Evolutionary conservation across 2,329 filamentous ascomycete genomes (phyloP).

Genomic region (Raffaelea ambrosiae): DNA sequence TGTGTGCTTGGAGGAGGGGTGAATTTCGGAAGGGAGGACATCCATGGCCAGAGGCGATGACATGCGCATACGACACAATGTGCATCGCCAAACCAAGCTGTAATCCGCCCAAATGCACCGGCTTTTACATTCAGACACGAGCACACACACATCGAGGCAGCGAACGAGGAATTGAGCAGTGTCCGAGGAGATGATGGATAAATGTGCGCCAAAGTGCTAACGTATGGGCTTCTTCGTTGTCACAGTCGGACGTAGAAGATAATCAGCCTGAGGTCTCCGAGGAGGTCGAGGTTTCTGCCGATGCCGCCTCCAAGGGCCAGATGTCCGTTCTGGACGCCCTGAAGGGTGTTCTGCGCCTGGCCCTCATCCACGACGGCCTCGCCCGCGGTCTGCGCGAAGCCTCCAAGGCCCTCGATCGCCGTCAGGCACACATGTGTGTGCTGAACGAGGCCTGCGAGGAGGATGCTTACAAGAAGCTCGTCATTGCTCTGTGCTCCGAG

Average conservation of each 20-base stretch:
- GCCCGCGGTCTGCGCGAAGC: conserved; percentile 97
- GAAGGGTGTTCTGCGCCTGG: conserved; percentile 97
- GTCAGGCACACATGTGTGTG: conserved; percentile 99
- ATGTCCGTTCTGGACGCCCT: conserved; percentile 98
- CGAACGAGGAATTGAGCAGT: background rate
- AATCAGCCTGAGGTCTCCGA: conserved; percentile 71
- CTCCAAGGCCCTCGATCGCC: conserved; percentile 95
- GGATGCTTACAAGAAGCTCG: conserved; percentile 99
- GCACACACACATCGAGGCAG: too few species aligned
- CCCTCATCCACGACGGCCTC: conserved; percentile 98
- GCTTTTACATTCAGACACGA: too few species aligned
- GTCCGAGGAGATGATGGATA: background rate
- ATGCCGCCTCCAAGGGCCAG: conserved; percentile 78
- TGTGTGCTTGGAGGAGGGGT: too few species aligned
- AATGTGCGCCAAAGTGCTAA: background rate
- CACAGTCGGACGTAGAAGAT: conserved; percentile 99
- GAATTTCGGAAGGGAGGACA: too few species aligned
- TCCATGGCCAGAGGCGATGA: too few species aligned
- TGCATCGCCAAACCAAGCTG: too few species aligned
- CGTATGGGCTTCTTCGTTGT: too few species aligned
- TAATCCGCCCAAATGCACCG: too few species aligned
- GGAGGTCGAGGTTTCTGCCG: conserved; percentile 94
- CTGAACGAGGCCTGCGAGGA: conserved; percentile 99
- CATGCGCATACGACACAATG: too few species aligned
- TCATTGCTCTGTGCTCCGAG: conserved; percentile 96